phyloP scores from a whole-genome alignment of 2,329 filamentous ascomycete genomes.

The Colletotrichum gloeosporioides region DNA sequence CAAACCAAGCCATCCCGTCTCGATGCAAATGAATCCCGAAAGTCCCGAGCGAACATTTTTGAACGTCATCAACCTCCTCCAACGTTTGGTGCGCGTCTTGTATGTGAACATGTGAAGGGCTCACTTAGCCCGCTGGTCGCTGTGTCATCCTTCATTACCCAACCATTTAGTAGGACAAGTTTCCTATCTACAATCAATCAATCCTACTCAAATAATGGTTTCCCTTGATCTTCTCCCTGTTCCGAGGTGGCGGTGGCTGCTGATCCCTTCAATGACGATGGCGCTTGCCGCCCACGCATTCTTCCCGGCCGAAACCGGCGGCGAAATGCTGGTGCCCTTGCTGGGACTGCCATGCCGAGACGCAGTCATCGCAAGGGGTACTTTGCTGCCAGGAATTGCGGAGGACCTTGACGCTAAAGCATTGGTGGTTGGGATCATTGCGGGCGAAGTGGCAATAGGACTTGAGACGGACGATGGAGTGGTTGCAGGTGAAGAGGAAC shows the following conservation, averaged over 20 bases:
- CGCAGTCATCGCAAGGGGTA: conserved; percentile 57
- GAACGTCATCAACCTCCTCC: neutral
- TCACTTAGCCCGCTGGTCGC: neutral
- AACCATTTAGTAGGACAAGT: neutral
- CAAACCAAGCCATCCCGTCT: neutral
- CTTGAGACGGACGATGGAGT: conserved; percentile 64
- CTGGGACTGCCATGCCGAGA: conserved; percentile 22
- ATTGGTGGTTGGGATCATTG: conserved; percentile 73
- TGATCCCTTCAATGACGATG: neutral
- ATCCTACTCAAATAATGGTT: neutral
- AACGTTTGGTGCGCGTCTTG: neutral
- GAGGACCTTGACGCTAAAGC: conserved; percentile 70
- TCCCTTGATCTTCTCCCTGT: neutral
- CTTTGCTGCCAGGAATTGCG: conserved; percentile 64
- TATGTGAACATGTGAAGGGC: neutral
- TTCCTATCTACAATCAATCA: neutral
- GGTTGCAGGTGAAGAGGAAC: conserved; percentile 70
- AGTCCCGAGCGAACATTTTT: neutral
- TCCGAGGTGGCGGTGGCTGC: neutral
- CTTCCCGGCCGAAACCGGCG: neutral
- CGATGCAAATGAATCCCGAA: neutral
- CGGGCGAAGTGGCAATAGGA: conserved; percentile 78
- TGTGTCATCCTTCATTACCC: neutral
- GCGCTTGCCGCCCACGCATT: neutral
- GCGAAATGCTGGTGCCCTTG: neutral